Base-by-base conservation (phyloP, 371 early-diverging fungal genomes). In the Haplosporangium sp. region DNA sequence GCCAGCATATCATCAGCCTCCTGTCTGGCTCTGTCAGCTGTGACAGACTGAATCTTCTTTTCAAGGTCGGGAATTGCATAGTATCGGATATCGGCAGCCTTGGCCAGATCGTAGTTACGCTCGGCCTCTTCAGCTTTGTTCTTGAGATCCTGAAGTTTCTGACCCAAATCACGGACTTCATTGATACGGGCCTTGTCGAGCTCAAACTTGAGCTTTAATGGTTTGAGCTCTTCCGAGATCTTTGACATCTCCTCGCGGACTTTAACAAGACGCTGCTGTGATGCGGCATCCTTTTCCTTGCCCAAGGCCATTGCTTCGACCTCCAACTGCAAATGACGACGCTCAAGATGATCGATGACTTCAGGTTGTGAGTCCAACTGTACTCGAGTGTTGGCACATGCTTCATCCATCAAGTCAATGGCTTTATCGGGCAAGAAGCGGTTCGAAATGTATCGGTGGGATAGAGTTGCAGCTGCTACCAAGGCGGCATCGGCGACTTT, bases 311-410 rank as follows among this genome's bases (percentile, higher is more conserved):
- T 95, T 55, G 94, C 95, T 84, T 98, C 99, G 68, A 98, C 95
- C 79, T 98, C 97, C 17, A 98, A 89, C 85, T 96, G 97, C 67
- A 97, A 87, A 61, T 88, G 88, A 37, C 92, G 92, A 56, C 99
- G 93, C 76, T 98, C 97, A 13, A 98, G 89, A 0, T 91, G 89
- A 86, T 98, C 99, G 58, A 98, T 98, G 64, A 90, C 89, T 85
- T 98, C 99, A 6, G 99, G 99, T 74, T 96, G 96, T 0, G 96
- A 95, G 74, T 98, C 98, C 4, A 97, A 89, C 78, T 97, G 97
- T 1, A 98, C 97, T 60, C 97, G 94, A 0, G 93, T 93, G 83
- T 94, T 94, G 35, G 98, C 98, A 79, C 96, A 96, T 4, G 98
- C 98, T 84, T 98, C 98, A 82, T 96, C 97, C 75, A 94, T 83